These are phyloP conservation scores for Xylaria multiplex DNA, from an alignment of 2,329 filamentous ascomycete genomes.

Conservation along the genomic window DNA sequence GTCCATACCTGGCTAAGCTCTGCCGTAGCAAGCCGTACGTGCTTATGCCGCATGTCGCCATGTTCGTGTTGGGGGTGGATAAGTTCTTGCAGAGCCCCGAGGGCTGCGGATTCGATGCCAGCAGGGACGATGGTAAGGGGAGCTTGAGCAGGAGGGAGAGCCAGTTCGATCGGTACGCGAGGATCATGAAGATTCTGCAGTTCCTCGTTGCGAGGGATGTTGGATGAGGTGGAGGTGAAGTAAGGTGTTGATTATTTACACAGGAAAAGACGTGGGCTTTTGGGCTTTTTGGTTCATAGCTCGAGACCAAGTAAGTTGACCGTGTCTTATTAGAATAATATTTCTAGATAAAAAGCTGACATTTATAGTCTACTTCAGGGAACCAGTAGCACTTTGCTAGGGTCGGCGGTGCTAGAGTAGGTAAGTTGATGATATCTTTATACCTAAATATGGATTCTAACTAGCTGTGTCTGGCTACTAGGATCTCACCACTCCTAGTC, in stretches of 20 bases:
- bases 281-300: not conserved
- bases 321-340: too few species aligned
- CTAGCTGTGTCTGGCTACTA: too few species aligned
- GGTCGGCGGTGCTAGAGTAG: too few species aligned
- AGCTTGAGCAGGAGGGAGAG: not conserved
- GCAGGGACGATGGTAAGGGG: not conserved
- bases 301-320: too few species aligned
- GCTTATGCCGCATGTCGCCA: conserved; percentile 22
- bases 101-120: conserved; percentile 12
- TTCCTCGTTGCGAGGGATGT: conserved; percentile 19
- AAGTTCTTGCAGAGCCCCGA: conserved; percentile 1
- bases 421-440: too few species aligned
- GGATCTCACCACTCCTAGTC: too few species aligned
- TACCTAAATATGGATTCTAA: too few species aligned
- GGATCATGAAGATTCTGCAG: conserved; percentile 15
- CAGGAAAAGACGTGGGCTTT: not conserved
- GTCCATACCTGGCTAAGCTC: not conserved
- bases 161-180: conserved; percentile 20
- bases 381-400: too few species aligned
- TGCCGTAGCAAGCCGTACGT: conserved; percentile 14
- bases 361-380: too few species aligned
- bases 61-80: conserved; percentile 16
- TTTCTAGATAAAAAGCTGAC: too few species aligned
- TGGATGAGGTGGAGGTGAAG: not conserved
- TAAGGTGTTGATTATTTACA: not conserved